phyloP scores from a whole-genome alignment of 2,329 filamentous ascomycete genomes.

The Stagonosporopsis rhizophila region DNA sequence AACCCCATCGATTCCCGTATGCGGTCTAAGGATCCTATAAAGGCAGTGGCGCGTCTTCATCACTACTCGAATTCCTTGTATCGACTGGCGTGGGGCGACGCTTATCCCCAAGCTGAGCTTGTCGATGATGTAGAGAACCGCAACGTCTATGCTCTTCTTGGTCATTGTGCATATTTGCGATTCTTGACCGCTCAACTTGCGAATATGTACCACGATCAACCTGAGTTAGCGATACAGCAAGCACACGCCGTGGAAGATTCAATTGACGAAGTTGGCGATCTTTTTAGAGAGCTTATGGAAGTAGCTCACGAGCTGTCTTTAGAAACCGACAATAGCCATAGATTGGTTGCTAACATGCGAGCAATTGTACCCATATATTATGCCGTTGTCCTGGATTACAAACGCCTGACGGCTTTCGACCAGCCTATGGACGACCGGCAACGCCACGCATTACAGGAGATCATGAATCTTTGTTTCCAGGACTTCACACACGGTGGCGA shows the following conservation, averaged over 20 bases:
- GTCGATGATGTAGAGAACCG: constrained; percentile 49
- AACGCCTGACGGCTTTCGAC: constrained; percentile 26
- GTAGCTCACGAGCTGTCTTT: constrained; percentile 21
- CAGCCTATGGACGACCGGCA: constrained; percentile 15
- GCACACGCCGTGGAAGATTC: constrained; percentile 19
- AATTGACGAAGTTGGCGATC: constrained; percentile 26
- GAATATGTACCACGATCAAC: constrained; percentile 19
- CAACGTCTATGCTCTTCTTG: constrained; percentile 42
- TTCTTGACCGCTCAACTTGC: constrained; percentile 43
- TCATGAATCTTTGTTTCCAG: constrained; percentile 47
- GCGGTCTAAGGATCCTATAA: constrained; percentile 13
- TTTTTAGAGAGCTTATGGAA: constrained; percentile 23
- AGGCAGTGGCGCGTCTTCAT: constrained; percentile 39
- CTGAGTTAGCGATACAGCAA: constrained; percentile 11
- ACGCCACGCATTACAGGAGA: constrained; percentile 21
- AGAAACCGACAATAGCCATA: constrained; percentile 31
- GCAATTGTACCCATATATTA: constrained; percentile 48
- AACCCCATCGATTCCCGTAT: constrained; percentile 8
- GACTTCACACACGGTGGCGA: constrained; percentile 44
- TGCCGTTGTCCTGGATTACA: constrained; percentile 43
- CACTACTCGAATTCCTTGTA: constrained; percentile 46
- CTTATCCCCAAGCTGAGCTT: constrained; percentile 47
- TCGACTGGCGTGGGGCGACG: constrained; percentile 43
- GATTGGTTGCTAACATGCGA: constrained; percentile 47
- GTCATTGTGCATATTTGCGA: constrained; percentile 41